Base-by-base conservation (phyloP, 768 basidiomycete species). In the Leccinum incarnatum region DNA sequence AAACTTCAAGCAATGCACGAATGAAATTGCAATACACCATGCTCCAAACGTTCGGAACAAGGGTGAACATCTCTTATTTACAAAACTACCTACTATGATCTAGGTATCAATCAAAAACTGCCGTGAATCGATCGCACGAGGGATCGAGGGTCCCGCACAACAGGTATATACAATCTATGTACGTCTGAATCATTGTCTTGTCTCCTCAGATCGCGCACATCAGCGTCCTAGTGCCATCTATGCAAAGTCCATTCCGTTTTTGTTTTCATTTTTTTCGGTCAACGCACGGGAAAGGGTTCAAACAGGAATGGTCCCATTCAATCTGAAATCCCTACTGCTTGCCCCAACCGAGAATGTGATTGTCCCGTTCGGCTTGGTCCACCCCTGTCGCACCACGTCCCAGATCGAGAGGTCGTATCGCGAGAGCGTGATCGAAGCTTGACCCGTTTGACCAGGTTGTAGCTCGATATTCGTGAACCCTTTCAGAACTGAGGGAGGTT, bases 381-480 rank as follows among this genome's bases (percentile, higher is more conserved):
- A 94, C 3, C 87, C 84, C 71, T 94, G 92, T 25, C 78, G 76
- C 10, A 72, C 80, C 1, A 81, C 82, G 70, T 93, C 89, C 93
- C 91, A 93, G 55, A 90, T 79, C 21, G 84, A 87, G 64, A 91
- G 65, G 62, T 89, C 86, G 64, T 89, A 85, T 36, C 87, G 77
- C 14, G 88, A 85, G 32, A 92, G 75, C 8, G 77, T 79, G 63
- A 92, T 78, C 6, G 75, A 78, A 2, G 85, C 83, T 8, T 60
- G 69, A 57, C 69, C 69, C 25, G 68, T 78, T 66, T 85, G 69
- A 2, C 82, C 82, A 1, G 84, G 78, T 2, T 65, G 52, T 1
- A 89, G 62, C 9, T 78, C 76, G 30, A 86, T 73, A 65, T 88
- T 77, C 14, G 81, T 81, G 76, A 93, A 92, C 2, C 90, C 90